phyloP scores from a whole-genome alignment of 164 flowering plant genomes.

The Paratinospora sagittata region DNA sequence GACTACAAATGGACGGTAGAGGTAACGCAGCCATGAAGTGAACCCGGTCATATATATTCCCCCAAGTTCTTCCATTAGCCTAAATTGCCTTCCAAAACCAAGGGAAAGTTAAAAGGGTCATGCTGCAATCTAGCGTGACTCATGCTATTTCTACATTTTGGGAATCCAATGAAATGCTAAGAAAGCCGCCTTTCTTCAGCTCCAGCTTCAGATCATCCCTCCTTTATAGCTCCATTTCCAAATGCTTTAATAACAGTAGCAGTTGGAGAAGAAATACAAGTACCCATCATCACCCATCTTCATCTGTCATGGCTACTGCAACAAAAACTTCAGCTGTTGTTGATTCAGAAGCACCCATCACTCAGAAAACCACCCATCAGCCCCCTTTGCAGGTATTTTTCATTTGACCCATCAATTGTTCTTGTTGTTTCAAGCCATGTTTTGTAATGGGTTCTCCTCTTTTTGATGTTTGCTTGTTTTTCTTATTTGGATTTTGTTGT shows the following conservation, averaged over 20 bases:
- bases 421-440: not conserved
- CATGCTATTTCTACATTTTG: not conserved
- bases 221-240: not conserved
- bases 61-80: too few species aligned
- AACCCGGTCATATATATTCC: too few species aligned
- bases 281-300: not conserved
- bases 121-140: not conserved
- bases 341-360: not conserved
- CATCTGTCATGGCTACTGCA: constrained; percentile 1
- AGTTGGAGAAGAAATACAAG: not conserved
- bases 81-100: too few species aligned
- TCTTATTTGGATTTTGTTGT: not conserved
- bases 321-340: not conserved
- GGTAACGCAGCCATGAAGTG: too few species aligned
- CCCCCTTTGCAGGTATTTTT: not conserved
- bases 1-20: not conserved
- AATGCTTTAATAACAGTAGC: not conserved
- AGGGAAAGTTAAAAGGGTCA: not conserved
- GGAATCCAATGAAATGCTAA: constrained; percentile 7
- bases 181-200: not conserved
- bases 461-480: not conserved
- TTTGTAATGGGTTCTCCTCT: not conserved
- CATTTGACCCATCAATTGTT: not conserved
- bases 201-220: not conserved
- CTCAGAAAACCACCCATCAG: not conserved